Base-by-base conservation (phyloP, 1,139 yeast species). In the Cylindricascospora bacillispora region DNA sequence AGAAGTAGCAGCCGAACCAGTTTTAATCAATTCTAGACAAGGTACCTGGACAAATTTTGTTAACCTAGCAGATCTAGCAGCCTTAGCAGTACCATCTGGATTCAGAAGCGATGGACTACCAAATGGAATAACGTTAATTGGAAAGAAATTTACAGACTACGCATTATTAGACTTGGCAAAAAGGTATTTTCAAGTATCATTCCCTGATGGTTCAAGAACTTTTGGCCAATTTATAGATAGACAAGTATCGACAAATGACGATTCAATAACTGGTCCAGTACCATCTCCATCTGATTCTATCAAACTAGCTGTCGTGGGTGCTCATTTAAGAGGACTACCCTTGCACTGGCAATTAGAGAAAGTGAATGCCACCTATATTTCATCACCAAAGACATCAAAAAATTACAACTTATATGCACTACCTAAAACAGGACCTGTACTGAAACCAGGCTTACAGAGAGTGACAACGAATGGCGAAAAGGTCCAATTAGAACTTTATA, bases 1-100 rank as follows among this genome's bases (percentile, higher is more conserved):
- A 27, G 73, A 78, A 34, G 70, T 89, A 22, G 70, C 63, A 34
- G 59, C 62, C 3, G 95, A 86, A 50, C 97, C 97, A n/a, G 62
- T 89, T 22, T 56, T 63, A 31, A 69, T 81, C 45, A 89, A 89
- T 60, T 81, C 95, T 6, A 65, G 64, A 44, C 98, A 89, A 59
- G 98, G 98, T 21, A 83, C 95, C 14, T 89, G 93, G 73, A 89
- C 97, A 22, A 89, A 89, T 59, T 89, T 89, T 56, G 95, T 82
- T 45, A 89, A 89, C 54, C 67, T 89, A 54, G 94, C 95, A 6
- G 97, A 89, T 51, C 60, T 86, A 63, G 77, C 93, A 21, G 97
- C 94, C 1, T 64, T 89, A 46, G 83, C 97, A 1, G 67, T 89
- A 31, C 97, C 98, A 15, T 81, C 77, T 17, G 95, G 94, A 1